Evolutionary conservation across 192 early-diverging fungal genomes (phyloP).

Genomic region (Chytriomyces hyalinus): DNA sequence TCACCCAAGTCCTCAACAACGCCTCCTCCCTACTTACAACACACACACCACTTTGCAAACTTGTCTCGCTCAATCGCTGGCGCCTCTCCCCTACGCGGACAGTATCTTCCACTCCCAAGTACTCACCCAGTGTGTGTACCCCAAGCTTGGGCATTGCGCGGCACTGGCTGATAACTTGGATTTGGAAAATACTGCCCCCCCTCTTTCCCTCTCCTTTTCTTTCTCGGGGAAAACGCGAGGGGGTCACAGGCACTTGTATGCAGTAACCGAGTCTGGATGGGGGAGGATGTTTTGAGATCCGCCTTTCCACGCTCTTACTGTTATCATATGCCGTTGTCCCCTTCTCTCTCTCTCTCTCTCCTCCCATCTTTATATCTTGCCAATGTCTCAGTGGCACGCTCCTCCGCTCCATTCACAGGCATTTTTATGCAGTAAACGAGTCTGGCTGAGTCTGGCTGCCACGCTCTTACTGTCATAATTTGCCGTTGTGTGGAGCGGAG

Average conservation of each 20-base stretch:
- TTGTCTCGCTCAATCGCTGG: neutral
- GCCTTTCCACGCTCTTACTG: too few species aligned
- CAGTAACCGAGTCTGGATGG: too few species aligned
- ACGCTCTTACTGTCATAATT: too few species aligned
- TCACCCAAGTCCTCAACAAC: neutral
- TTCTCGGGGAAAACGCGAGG: neutral
- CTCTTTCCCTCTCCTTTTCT: neutral
- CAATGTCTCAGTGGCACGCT: too few species aligned
- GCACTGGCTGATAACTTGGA: conserved; percentile 11
- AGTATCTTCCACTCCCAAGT: conserved; percentile 6
- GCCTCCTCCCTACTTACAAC: neutral
- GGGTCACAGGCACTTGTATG: too few species aligned
- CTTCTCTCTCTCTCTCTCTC: neutral
- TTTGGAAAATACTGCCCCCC: conserved; percentile 2
- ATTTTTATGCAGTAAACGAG: too few species aligned
- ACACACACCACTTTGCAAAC: neutral
- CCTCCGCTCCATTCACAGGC: too few species aligned
- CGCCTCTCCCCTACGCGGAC: neutral
- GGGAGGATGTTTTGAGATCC: too few species aligned
- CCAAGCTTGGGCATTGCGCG: neutral
- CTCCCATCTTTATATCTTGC: too few species aligned
- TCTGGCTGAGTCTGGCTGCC: too few species aligned
- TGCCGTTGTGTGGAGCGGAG: too few species aligned
- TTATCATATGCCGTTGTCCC: neutral
- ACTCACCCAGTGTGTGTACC: neutral